Conservation (phyloP, 176 grass and related monocot species). For the Rhynchospora breviuscula region DNA sequence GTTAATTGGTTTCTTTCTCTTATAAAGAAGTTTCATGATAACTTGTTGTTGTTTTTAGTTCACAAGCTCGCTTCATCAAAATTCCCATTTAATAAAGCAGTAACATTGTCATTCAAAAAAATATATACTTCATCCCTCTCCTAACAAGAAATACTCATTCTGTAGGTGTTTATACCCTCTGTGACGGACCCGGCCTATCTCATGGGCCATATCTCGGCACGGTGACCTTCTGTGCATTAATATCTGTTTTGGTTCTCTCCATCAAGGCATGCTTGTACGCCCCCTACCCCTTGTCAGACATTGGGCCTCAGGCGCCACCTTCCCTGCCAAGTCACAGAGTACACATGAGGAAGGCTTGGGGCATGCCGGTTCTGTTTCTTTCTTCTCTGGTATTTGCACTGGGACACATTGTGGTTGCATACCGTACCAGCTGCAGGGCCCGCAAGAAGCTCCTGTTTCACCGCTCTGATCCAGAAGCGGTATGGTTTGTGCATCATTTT, state of each 20-base stretch:
- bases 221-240: conserved; percentile 55
- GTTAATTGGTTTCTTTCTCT: not conserved
- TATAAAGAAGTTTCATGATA: not conserved
- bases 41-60: not conserved
- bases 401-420: conserved; percentile 79
- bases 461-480: conserved; percentile 69
- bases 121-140: not conserved
- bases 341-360: conserved; percentile 63
- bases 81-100: not conserved
- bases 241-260: conserved; percentile 65
- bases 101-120: not conserved
- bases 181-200: conserved; percentile 53
- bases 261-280: conserved; percentile 71
- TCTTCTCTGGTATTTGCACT: conserved; percentile 89
- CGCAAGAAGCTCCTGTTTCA: conserved; percentile 75
- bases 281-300: conserved; percentile 37
- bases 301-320: conserved; percentile 63
- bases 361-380: conserved; percentile 81
- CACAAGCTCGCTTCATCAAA: not conserved
- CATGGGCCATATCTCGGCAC: conserved; percentile 77
- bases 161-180: conserved; percentile 81
- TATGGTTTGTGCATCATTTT: conserved; percentile 18
- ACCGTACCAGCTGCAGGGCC: conserved; percentile 80
- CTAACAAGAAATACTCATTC: conserved; percentile 5
- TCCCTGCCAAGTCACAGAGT: conserved; percentile 52